Percentiles rank a stretch among this genome's conserved stretches.
phyloP scores from a whole-genome alignment of 2,329 filamentous ascomycete species.

The Aspergillus proliferans region DNA sequence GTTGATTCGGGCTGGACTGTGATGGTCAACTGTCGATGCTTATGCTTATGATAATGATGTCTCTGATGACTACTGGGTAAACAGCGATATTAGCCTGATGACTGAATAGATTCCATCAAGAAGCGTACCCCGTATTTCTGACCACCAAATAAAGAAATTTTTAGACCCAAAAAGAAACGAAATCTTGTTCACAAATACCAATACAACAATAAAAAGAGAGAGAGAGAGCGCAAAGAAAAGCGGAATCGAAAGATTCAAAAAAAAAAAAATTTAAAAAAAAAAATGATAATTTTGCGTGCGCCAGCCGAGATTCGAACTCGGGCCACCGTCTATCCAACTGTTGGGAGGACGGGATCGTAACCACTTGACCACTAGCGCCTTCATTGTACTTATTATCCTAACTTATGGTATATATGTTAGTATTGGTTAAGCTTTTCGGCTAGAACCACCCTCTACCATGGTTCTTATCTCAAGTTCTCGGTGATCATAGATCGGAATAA shows the following conservation, averaged over 20 bases:
- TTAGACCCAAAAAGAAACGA: too few relatives aligned
- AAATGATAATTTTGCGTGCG: not conserved
- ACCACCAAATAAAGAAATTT: too few relatives aligned
- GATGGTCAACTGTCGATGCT: not conserved
- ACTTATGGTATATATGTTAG: too few relatives aligned
- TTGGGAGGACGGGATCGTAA: not conserved
- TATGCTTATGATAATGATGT: not conserved
- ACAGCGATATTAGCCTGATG: not conserved
- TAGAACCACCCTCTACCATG: too few relatives aligned
- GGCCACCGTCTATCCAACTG: constrained; percentile 1
- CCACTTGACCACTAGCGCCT: not conserved
- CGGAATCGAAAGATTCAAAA: not conserved
- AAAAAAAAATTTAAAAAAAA: not conserved
- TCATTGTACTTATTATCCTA: too few relatives aligned
- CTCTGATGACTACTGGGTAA: not conserved
- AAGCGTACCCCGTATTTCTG: not conserved
- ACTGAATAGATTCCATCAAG: not conserved
- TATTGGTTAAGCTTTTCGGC: too few relatives aligned
- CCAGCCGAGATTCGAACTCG: constrained; percentile 1
- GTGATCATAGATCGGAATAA: too few relatives aligned
- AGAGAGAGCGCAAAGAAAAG: not conserved
- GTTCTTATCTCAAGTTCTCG: too few relatives aligned
- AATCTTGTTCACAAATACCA: not conserved
- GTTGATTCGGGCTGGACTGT: constrained; percentile 41
- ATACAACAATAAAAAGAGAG: not conserved